phyloP scores from a whole-genome alignment of 805 yeast genomes.

The Priceomyces carsonii region DNA sequence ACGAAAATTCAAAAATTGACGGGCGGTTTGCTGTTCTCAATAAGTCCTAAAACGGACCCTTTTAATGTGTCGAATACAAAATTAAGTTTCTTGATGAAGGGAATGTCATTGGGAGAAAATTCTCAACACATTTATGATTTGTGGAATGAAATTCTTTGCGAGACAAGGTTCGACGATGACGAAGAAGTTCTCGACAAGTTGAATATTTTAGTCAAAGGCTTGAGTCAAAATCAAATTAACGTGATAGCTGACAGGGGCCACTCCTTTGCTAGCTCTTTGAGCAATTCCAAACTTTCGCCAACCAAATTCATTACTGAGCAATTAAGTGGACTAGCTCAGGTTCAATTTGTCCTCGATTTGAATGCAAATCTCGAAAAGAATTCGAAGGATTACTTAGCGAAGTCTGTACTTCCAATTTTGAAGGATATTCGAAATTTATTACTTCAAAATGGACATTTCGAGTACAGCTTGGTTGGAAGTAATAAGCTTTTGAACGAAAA shows the following conservation, averaged over 20 bases:
- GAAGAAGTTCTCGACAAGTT: conserved; percentile 58
- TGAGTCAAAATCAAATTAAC: conserved; percentile 77
- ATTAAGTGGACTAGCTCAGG: conserved; percentile 75
- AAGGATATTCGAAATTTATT: conserved; percentile 45
- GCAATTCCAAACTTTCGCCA: conserved; percentile 63
- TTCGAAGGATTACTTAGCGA: conserved; percentile 34
- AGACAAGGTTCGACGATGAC: conserved; percentile 62
- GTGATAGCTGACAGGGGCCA: conserved; percentile 88
- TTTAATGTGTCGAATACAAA: conserved; percentile 46
- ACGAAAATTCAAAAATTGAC: conserved; percentile 79
- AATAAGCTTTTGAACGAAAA: conserved; percentile 35
- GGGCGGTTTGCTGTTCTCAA: conserved; percentile 77
- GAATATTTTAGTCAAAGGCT: conserved; percentile 66
- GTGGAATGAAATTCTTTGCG: conserved; percentile 65
- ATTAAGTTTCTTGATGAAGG: conserved; percentile 58
- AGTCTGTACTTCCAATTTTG: conserved; percentile 66
- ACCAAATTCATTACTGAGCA: conserved; percentile 62
- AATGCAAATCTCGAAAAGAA: conserved; percentile 46
- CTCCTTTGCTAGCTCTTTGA: conserved; percentile 68
- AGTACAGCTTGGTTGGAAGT: conserved; percentile 62
- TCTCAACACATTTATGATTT: conserved; percentile 59
- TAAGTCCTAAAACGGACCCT: conserved; percentile 59
- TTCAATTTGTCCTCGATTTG: conserved; percentile 65
- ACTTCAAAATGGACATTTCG: conserved; percentile 43
- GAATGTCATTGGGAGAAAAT: conserved; percentile 70